phyloP scores from a whole-genome alignment of 345 rosid species.

The Eucalyptus pumila region DNA sequence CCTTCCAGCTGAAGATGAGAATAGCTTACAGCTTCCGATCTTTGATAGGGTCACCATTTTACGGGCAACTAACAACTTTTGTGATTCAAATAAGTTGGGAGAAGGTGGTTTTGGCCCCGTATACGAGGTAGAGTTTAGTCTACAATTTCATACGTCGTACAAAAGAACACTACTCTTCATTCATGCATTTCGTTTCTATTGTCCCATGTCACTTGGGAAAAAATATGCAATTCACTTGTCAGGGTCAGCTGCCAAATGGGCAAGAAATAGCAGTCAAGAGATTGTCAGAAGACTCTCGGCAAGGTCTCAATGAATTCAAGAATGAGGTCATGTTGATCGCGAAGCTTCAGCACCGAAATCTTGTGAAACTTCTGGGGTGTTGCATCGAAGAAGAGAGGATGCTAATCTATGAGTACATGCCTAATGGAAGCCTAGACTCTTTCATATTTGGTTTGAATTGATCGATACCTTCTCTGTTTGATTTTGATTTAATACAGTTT shows the following conservation, averaged over 20 bases:
- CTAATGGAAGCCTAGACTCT: conserved; percentile 4
- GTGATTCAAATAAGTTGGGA: neutral
- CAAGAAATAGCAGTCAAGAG: neutral
- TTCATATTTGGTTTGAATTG: neutral
- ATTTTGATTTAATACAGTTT: neutral
- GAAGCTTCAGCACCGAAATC: conserved; percentile 6
- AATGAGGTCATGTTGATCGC: neutral
- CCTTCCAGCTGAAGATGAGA: neutral
- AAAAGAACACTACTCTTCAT: neutral
- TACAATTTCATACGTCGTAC: neutral
- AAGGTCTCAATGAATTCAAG: neutral
- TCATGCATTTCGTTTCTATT: neutral
- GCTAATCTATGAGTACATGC: conserved; percentile 6
- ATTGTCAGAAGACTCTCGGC: neutral
- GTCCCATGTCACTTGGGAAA: neutral
- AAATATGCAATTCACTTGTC: neutral
- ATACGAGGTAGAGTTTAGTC: neutral
- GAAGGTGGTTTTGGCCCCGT: neutral
- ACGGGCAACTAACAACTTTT: neutral
- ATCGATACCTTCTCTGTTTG: neutral
- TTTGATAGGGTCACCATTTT: neutral
- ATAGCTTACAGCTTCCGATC: neutral
- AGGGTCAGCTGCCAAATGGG: neutral
- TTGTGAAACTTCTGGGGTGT: neutral
- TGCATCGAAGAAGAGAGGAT: conserved; percentile 2